A percentile compares a stretch with the other conserved stretches of the same genome.
Evolutionary conservation across 169 alveolate genomes (phyloP).

Genomic region (Fabrea salina): DNA sequence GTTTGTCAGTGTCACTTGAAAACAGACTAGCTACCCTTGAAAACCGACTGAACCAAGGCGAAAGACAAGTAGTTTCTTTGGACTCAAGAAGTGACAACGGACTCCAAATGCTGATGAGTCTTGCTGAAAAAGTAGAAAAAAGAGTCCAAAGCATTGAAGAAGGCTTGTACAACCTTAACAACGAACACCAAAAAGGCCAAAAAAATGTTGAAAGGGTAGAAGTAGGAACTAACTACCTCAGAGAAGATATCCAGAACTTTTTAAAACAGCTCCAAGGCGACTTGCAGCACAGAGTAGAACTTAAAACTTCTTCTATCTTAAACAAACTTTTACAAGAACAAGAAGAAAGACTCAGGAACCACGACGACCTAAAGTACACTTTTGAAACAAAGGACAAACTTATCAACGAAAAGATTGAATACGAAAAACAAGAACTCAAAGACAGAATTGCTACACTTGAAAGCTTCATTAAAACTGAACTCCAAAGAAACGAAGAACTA

Average conservation of each 20-base stretch:
- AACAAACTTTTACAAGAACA: slow-evolving; percentile 51
- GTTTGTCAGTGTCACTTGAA: slow-evolving; percentile 34
- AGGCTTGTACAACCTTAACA: slow-evolving; percentile 25
- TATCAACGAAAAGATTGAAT: slow-evolving; percentile 39
- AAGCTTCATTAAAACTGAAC: slow-evolving; percentile 44
- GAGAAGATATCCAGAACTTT: slow-evolving; percentile 46
- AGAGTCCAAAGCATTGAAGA: slow-evolving; percentile 45
- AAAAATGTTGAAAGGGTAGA: slow-evolving; percentile 44
- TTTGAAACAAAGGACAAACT: slow-evolving; percentile 53
- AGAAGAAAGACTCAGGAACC: slow-evolving; percentile 51
- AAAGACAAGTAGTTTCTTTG: slow-evolving; percentile 12
- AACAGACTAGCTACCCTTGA: slow-evolving; percentile 42
- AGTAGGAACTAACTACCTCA: slow-evolving; percentile 31
- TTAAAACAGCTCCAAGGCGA: slow-evolving; percentile 39
- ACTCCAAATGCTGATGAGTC: slow-evolving; percentile 37
- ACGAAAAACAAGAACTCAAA: slow-evolving; percentile 55
- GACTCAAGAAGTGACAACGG: slow-evolving; percentile 43
- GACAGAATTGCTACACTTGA: slow-evolving; percentile 50
- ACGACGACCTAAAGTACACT: slow-evolving; percentile 44
- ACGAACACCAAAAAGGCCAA: slow-evolving; percentile 34
- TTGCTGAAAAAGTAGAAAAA: slow-evolving; percentile 46
- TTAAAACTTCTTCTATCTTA: slow-evolving; percentile 47
- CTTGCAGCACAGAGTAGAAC: slow-evolving; percentile 40
- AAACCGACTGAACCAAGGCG: slow-evolving; percentile 28
- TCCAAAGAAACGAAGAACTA: slow-evolving; percentile 59